Evolutionary conservation across 768 basidiomycete genomes (phyloP).

Genomic region (Ramaria rubella): DNA sequence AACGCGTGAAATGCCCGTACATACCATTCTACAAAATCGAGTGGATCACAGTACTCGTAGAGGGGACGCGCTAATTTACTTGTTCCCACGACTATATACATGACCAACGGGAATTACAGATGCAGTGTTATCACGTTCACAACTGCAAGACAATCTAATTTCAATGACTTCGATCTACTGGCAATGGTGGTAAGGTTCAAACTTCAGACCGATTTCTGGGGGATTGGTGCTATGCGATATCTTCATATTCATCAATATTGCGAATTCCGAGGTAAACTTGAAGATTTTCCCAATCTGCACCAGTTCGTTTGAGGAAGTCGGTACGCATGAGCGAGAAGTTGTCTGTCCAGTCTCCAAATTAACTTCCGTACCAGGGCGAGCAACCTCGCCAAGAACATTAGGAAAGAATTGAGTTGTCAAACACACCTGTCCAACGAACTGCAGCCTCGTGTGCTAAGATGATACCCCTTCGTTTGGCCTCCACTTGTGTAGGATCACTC

Average conservation of each 20-base stretch:
- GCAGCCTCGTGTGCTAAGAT: conserved; percentile 79
- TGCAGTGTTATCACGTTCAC: too few species aligned
- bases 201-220: background rate
- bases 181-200: too few species aligned
- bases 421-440: conserved; percentile 82
- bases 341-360: background rate
- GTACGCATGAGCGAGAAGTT: conserved; percentile 6
- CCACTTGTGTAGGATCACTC: conserved; percentile 77
- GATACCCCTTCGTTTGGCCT: conserved; percentile 66
- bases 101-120: background rate
- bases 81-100: background rate
- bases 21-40: background rate
- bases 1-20: background rate
- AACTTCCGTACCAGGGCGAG: background rate
- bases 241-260: conserved; percentile 5
- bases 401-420: background rate
- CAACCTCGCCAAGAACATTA: too few species aligned
- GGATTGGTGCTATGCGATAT: background rate
- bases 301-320: conserved; percentile 1
- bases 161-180: too few species aligned
- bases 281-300: conserved; percentile 1
- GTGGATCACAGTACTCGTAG: background rate
- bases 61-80: conserved; percentile 5
- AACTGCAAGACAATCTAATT: too few species aligned
- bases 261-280: conserved; percentile 5